Conservation (phyloP, 176 grass and related monocot species). For the Areca catechu region DNA sequence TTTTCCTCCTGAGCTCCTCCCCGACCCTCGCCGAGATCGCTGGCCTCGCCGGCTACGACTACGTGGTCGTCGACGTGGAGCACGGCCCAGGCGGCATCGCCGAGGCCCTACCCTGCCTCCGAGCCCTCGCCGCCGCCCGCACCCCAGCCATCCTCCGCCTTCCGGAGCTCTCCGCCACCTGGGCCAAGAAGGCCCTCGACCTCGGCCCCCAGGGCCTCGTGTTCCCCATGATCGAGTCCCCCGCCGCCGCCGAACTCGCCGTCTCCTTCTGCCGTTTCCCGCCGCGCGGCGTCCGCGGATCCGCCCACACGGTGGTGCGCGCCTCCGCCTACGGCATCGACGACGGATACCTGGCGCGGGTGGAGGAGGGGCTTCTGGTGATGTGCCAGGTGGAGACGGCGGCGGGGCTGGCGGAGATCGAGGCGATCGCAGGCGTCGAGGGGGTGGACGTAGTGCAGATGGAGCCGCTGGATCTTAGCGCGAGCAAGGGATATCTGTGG, state of each 20-base stretch:
- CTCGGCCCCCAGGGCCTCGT: conserved; percentile 77
- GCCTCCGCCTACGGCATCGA: conserved; percentile 82
- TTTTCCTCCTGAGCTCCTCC: conserved; percentile 85
- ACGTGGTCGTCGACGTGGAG: conserved; percentile 83
- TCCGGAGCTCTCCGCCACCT: conserved; percentile 48
- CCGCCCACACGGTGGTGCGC: conserved; percentile 70
- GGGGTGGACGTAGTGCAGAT: conserved; percentile 85
- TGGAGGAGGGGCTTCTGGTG: conserved; percentile 72
- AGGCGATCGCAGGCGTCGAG: conserved; percentile 67
- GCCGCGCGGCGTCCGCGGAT: conserved; percentile 69
- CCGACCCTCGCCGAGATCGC: conserved; percentile 77
- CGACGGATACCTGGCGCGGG: conserved; percentile 74
- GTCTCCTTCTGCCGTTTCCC: conserved; percentile 64
- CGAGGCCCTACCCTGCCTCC: conserved; percentile 71
- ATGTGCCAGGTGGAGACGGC: conserved; percentile 76
- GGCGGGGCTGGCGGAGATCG: conserved; percentile 42
- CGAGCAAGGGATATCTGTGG: conserved; percentile 90
- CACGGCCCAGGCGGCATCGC: conserved; percentile 71
- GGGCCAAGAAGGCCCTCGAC: conserved; percentile 94
- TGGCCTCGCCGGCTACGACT: conserved; percentile 79
- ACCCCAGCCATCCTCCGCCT: conserved; percentile 70
- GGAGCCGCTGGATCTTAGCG: conserved; percentile 77
- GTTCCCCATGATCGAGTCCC: conserved; percentile 58
- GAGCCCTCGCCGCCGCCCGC: conserved; percentile 65
- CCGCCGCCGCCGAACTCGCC: conserved; percentile 36